Conservation (phyloP, 2,329 filamentous ascomycete species). For the Ciborinia camelliae region DNA sequence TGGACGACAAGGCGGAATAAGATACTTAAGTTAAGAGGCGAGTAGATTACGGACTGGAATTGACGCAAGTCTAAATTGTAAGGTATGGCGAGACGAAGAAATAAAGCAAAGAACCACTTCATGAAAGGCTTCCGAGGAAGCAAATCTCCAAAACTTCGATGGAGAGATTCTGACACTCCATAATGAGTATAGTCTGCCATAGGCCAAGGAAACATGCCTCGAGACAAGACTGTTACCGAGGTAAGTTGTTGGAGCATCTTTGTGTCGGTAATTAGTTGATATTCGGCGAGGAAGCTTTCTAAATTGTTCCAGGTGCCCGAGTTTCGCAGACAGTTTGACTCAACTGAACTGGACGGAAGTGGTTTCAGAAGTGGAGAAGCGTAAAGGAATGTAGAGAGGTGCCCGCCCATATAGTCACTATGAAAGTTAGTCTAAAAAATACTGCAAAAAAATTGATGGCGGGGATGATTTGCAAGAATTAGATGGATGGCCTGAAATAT, state of each 20-base stretch:
- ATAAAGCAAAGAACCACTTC: conserved; percentile 24
- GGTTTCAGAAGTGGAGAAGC: conserved; percentile 19
- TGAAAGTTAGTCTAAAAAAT: not conserved
- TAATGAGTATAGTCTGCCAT: not conserved
- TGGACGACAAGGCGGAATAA: conserved; percentile 21
- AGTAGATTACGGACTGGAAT: conserved; percentile 1
- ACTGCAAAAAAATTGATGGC: not conserved
- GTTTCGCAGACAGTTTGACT: conserved; percentile 22
- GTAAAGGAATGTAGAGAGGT: conserved; percentile 22
- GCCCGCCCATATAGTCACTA: conserved; percentile 21
- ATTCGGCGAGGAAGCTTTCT: conserved; percentile 21
- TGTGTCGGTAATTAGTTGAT: conserved; percentile 19
- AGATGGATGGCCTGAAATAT: not conserved
- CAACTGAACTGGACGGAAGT: not conserved
- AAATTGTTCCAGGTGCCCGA: not conserved
- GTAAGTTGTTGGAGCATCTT: conserved; percentile 19
- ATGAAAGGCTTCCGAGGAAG: conserved; percentile 17
- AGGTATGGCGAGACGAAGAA: conserved; percentile 21
- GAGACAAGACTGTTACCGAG: not conserved
- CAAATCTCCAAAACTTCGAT: not conserved
- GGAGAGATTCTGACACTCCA: not conserved
- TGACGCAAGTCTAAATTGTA: conserved; percentile 3
- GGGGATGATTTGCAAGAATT: not conserved
- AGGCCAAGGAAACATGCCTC: not conserved
- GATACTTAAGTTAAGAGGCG: conserved; percentile 18